phyloP scores from a whole-genome alignment of 768 basidiomycete genomes.

The Asterophora lycoperdoides region DNA sequence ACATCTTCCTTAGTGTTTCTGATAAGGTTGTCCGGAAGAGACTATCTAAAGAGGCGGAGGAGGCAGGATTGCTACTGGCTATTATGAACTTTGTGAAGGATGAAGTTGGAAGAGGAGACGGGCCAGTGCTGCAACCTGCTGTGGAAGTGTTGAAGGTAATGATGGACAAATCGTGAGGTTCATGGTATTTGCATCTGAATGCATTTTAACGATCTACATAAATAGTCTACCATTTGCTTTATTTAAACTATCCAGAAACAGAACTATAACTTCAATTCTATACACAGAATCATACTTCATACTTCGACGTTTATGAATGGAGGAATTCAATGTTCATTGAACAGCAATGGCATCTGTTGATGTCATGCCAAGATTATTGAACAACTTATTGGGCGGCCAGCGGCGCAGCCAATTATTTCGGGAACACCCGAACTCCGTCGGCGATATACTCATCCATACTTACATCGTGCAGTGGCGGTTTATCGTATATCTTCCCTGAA shows the following conservation, averaged over 20 bases:
- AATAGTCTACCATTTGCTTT: too few species aligned
- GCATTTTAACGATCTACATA: too few species aligned
- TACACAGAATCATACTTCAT: too few species aligned
- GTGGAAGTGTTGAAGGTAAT: slow-evolving; percentile 46
- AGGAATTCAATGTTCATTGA: too few species aligned
- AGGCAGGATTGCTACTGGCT: slow-evolving; percentile 48
- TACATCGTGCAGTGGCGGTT: not conserved
- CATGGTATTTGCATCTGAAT: too few species aligned
- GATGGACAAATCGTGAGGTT: slow-evolving; percentile 11
- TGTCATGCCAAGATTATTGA: not conserved
- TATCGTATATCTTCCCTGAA: not conserved
- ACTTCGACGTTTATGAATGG: too few species aligned
- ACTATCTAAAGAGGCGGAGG: slow-evolving; percentile 49
- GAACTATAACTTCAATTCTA: too few species aligned
- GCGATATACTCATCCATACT: not conserved
- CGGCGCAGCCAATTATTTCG: slow-evolving; percentile 1
- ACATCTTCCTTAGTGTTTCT: slow-evolving; percentile 48
- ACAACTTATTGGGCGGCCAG: too few species aligned
- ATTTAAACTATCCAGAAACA: too few species aligned
- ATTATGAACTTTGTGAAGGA: slow-evolving; percentile 48
- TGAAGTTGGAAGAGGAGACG: slow-evolving; percentile 26
- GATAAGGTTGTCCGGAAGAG: slow-evolving; percentile 34
- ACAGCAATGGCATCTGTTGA: too few species aligned
- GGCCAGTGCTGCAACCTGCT: slow-evolving; percentile 43
- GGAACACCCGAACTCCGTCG: slow-evolving; percentile 10